These are phyloP conservation scores for Farysia itapuensis DNA, from an alignment of 1,284 basidiomycete species.

Conservation along the genomic window DNA sequence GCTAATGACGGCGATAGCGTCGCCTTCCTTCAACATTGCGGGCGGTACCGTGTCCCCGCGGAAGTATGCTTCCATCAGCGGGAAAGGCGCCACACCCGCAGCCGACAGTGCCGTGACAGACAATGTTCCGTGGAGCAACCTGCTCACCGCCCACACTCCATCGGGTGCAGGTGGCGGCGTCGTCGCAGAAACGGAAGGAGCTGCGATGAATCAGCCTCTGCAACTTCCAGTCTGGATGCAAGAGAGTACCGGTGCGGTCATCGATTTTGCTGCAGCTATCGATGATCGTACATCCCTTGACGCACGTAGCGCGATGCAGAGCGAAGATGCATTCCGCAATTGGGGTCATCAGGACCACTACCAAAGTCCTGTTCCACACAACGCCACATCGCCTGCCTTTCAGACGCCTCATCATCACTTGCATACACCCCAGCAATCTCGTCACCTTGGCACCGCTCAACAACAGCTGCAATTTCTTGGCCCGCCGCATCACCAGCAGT, in stretches of 20 bases:
- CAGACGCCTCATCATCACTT: too few species aligned
- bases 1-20: constrained; percentile 15
- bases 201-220: background rate
- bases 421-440: too few species aligned
- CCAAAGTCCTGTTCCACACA: constrained; percentile 22
- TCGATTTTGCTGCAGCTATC: constrained; percentile 1
- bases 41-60: background rate
- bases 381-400: constrained; percentile 9
- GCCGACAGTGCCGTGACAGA: background rate
- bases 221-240: constrained; percentile 43
- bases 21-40: constrained; percentile 2
- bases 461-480: background rate
- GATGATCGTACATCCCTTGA: constrained; percentile 1
- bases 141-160: constrained; percentile 12
- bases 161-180: constrained; percentile 6
- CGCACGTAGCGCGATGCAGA: background rate
- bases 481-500: constrained; percentile 2
- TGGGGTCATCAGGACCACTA: constrained; percentile 33
- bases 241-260: constrained; percentile 15
- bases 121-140: constrained; percentile 14
- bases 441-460: too few species aligned
- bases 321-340: constrained; percentile 1
- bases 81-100: constrained; percentile 1
- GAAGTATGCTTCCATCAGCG: constrained; percentile 10
- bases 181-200: too few species aligned